A percentile compares a stretch with the other conserved stretches of the same genome.
These are phyloP conservation scores for Pseudogymnoascus verrucosus DNA, from an alignment of 2,329 filamentous ascomycete species.

Conservation along the genomic window DNA sequence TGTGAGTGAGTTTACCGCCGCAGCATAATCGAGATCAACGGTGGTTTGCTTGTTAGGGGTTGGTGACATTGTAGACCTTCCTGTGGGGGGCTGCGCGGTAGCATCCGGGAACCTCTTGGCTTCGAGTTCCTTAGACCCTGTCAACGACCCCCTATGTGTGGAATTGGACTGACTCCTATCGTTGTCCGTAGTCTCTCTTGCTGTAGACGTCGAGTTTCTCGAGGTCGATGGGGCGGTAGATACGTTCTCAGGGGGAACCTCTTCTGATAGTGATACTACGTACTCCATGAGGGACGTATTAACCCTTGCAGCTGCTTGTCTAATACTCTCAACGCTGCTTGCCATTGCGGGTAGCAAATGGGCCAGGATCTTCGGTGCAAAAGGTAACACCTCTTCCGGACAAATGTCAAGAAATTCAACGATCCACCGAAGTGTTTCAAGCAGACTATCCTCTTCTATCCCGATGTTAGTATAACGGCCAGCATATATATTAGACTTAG, in stretches of 20 bases:
- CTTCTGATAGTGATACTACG: slow-evolving; percentile 81
- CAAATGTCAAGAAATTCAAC: slow-evolving; percentile 96
- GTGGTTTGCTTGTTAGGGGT: slow-evolving; percentile 33
- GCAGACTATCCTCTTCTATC: slow-evolving; percentile 78
- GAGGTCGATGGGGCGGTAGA: slow-evolving; percentile 29
- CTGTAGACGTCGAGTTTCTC: slow-evolving; percentile 35
- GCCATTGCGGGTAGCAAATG: slow-evolving; percentile 92
- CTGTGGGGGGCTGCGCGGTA: slow-evolving; percentile 37
- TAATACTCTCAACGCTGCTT: slow-evolving; percentile 80
- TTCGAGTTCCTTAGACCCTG: slow-evolving; percentile 40
- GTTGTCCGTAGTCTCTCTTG: slow-evolving; percentile 26
- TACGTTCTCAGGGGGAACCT: slow-evolving; percentile 35
- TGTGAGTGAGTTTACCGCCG: slow-evolving; percentile 86
- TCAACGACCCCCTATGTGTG: slow-evolving; percentile 29
- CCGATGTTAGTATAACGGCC: not conserved
- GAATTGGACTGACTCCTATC: slow-evolving; percentile 26
- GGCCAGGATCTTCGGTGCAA: slow-evolving; percentile 84
- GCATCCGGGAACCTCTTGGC: slow-evolving; percentile 47
- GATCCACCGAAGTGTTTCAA: slow-evolving; percentile 90
- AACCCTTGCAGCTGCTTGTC: slow-evolving; percentile 78
- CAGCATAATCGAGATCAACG: slow-evolving; percentile 86
- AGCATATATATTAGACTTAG: not conserved
- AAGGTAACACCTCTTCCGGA: slow-evolving; percentile 89
- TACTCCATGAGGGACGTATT: slow-evolving; percentile 91
- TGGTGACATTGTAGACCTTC: slow-evolving; percentile 17